phyloP scores from a whole-genome alignment of 176 grass and related monocot genomes.

The Neostapfia colusana region DNA sequence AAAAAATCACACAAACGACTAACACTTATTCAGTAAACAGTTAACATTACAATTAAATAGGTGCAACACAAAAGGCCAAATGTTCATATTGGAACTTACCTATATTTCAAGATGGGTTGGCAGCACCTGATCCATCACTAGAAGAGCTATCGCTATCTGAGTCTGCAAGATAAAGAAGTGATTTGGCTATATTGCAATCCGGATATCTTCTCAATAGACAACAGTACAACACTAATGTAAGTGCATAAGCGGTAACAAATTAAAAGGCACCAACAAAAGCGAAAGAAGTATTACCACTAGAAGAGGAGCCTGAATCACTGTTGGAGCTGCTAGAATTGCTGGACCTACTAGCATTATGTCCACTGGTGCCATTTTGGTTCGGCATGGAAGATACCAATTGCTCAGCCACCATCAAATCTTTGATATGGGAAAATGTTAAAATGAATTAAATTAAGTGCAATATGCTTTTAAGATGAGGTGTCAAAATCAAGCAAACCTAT shows the following conservation, averaged over 20 bases:
- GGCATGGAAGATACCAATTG: slow-evolving; percentile 43
- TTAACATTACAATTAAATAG: not conserved
- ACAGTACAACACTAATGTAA: not conserved
- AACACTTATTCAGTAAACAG: slow-evolving; percentile 11
- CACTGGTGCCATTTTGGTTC: slow-evolving; percentile 52
- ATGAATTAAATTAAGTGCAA: slow-evolving; percentile 12
- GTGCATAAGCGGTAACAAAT: not conserved
- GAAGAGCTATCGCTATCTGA: slow-evolving; percentile 95
- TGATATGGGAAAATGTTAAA: not conserved
- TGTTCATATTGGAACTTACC: slow-evolving; percentile 22
- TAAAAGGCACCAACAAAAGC: slow-evolving; percentile 1
- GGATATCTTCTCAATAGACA: not conserved
- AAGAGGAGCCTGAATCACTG: slow-evolving; percentile 91
- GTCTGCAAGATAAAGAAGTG: slow-evolving; percentile 53
- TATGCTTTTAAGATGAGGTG: slow-evolving; percentile 11
- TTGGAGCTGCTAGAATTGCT: slow-evolving; percentile 80
- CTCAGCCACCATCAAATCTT: slow-evolving; percentile 8
- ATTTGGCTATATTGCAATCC: slow-evolving; percentile 5
- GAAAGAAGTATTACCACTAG: slow-evolving; percentile 60
- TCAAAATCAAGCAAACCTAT: slow-evolving; percentile 15
- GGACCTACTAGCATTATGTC: slow-evolving; percentile 67
- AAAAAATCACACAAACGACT: not conserved
- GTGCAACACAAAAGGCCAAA: not conserved
- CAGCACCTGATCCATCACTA: slow-evolving; percentile 68
- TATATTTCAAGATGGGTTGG: slow-evolving; percentile 52